Percentiles rank a stretch among this genome's conserved stretches.
Conservation (phyloP, 495 filamentous ascomycete species). For the Penicillium antarcticum region DNA sequence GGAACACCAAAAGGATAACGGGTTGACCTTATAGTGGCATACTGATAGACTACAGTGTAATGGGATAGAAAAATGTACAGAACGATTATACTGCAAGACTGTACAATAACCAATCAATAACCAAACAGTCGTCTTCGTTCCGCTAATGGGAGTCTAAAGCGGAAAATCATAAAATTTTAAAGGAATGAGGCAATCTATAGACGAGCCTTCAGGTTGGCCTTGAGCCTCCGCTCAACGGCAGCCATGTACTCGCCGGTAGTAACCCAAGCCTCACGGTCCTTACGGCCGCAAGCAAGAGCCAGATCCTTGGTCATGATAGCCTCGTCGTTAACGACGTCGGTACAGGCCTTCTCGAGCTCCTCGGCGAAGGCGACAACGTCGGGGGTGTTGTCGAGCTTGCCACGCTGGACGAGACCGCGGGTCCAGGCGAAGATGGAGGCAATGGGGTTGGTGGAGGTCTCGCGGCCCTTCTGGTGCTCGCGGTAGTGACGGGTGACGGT, state of each 20-base stretch:
- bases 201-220: slow-evolving; percentile 54
- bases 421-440: slow-evolving; percentile 99
- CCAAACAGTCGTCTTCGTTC: background rate
- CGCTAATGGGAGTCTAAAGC: slow-evolving; percentile 5
- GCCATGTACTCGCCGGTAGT: slow-evolving; percentile 85
- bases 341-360: slow-evolving; percentile 86
- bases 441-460: slow-evolving; percentile 98
- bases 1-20: no score
- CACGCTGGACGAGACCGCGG: slow-evolving; percentile 87
- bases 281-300: slow-evolving; percentile 85
- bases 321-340: slow-evolving; percentile 89
- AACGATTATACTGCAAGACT: background rate
- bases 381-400: slow-evolving; percentile 82
- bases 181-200: slow-evolving; percentile 22
- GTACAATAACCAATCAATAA: slow-evolving; percentile 5
- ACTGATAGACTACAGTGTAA: background rate
- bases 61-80: background rate
- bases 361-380: slow-evolving; percentile 88
- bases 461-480: slow-evolving; percentile 93
- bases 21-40: no score
- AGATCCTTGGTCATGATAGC: slow-evolving; percentile 99
- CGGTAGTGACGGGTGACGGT: slow-evolving; percentile 98
- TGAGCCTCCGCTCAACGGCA: slow-evolving; percentile 84
- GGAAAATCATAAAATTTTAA: slow-evolving; percentile 5
- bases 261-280: slow-evolving; percentile 75